Conservation (phyloP, 192 early-diverging fungal genomes). For the Gaertneriomyces sp. region DNA sequence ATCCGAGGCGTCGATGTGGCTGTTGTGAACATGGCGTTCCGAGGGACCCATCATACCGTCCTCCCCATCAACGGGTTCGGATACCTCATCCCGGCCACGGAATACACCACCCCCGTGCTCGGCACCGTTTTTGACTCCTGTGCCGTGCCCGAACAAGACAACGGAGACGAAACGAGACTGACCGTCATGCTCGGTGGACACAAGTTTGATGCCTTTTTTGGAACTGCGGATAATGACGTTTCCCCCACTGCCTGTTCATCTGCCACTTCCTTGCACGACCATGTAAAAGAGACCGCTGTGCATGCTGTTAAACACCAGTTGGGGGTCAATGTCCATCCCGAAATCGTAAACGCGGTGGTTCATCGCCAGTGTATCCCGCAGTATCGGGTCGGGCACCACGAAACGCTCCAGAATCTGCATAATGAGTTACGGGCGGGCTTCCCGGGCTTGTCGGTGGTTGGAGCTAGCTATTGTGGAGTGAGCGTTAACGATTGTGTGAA, state of each 20-base stretch:
- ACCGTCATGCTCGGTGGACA: conserved; percentile 93
- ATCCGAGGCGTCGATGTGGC: conserved; percentile 76
- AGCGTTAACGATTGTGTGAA: conserved; percentile 70
- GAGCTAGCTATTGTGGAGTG: conserved; percentile 79
- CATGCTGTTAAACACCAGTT: conserved; percentile 59
- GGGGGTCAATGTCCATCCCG: conserved; percentile 44
- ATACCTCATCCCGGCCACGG: conserved; percentile 75
- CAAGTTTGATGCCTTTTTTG: conserved; percentile 60
- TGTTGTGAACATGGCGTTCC: conserved; percentile 78
- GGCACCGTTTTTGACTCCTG: conserved; percentile 89
- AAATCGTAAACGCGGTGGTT: conserved; percentile 54
- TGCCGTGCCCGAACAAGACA: conserved; percentile 66
- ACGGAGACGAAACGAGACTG: conserved; percentile 47
- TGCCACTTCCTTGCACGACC: neutral
- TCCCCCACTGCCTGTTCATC: conserved; percentile 28
- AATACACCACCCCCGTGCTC: conserved; percentile 49
- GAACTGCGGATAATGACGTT: conserved; percentile 25
- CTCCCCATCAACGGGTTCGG: conserved; percentile 83
- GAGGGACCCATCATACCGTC: conserved; percentile 28
- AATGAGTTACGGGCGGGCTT: conserved; percentile 45
- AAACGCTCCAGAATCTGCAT: conserved; percentile 64
- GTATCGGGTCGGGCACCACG: conserved; percentile 78
- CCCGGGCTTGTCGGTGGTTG: conserved; percentile 63
- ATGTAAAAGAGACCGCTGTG: conserved; percentile 37
- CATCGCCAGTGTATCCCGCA: conserved; percentile 82